Evolutionary conservation across 2,329 filamentous ascomycete species (phyloP), one percentile per base, ranked within the genome.

Genomic region (Trichoderma pleuroti): DNA sequence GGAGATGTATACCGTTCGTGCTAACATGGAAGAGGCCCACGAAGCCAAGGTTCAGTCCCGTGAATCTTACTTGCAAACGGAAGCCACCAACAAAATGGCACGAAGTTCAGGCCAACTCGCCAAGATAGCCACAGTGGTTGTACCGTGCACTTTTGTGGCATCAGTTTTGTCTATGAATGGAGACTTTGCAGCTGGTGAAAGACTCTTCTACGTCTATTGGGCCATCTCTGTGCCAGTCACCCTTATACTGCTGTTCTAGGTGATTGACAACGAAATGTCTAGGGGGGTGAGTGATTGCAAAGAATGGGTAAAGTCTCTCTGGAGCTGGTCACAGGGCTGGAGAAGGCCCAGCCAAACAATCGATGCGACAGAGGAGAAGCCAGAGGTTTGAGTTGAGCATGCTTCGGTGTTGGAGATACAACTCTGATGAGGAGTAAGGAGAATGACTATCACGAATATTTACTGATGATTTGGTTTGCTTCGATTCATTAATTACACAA

Each of bases 401-500:
- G 4, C 12, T 12, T 49, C 4, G 42, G n/a, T 21, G 1, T 11
- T 21, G n/a, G n/a, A 6, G 42, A 12, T 21, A 0, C 21, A 49
- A 36, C 5, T 42, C 10, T 49, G 4, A 21, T 1, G 1, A 49
- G 42, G 9, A 21, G n/a, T 2, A 3, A 12, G 42, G 9, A 21
- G 2, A 12, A 7, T 49, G 11, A n/a, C n/a, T 21, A 12, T 21
- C 5, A 21, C 0, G 42, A 12, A 49, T 49, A 10, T 11, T 49
- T 49, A 49, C 42, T 21, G n/a, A 2, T 49, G 10, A 12, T 49
- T 21, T 3, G 2, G 3, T 7, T n/a, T 3, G 2, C 0, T 2
- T n/a, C 8, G 2, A 1, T 2, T n/a, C 8, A n/a, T 42, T 42
- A 10, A 10, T 42, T n/a, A 42, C 18, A 10, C 1, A 0, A n/a